These are phyloP conservation scores for Sporothrix globosa DNA, from an alignment of 2,329 filamentous ascomycete genomes.

Conservation along the genomic window DNA sequence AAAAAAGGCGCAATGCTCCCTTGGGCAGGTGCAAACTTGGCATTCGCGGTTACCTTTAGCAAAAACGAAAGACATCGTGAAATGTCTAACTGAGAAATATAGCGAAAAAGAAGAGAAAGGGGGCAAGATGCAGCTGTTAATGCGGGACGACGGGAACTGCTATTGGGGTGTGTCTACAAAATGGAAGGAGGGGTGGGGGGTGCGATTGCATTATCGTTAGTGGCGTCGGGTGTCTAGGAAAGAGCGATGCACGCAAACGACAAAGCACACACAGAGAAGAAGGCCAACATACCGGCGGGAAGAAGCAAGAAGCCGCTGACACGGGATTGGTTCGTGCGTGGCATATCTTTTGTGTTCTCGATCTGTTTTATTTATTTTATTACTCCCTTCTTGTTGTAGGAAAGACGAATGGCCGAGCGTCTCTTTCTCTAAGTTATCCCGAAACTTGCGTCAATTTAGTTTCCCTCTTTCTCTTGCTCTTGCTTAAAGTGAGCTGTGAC, in stretches of 20 bases:
- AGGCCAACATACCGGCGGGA: conserved; percentile 14
- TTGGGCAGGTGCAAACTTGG: background rate
- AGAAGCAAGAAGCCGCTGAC: conserved; percentile 9
- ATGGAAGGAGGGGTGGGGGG: conserved; percentile 4
- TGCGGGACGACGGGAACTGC: background rate
- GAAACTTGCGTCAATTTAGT: conserved; percentile 35
- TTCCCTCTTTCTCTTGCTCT: background rate
- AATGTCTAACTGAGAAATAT: background rate
- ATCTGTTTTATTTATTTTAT: background rate
- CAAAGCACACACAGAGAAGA: background rate
- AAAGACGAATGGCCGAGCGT: conserved; percentile 22
- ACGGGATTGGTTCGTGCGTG: conserved; percentile 6
- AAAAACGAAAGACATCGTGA: conserved; percentile 1
- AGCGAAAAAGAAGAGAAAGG: background rate
- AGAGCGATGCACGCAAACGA: conserved; percentile 10
- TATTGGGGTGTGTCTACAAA: background rate
- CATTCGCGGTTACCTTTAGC: background rate
- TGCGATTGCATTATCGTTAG: conserved; percentile 11
- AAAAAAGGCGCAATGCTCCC: conserved; percentile 2
- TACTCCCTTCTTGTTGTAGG: conserved; percentile 17
- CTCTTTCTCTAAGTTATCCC: conserved; percentile 27
- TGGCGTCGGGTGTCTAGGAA: conserved; percentile 24
- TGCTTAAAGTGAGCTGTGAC: conserved; percentile 18
- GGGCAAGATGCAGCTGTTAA: conserved; percentile 14
- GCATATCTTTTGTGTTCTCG: background rate